Percentiles rank a stretch among this genome's conserved stretches.
Conservation (phyloP, 164 flowering plant species). For the Aristolochia fimbriata region DNA sequence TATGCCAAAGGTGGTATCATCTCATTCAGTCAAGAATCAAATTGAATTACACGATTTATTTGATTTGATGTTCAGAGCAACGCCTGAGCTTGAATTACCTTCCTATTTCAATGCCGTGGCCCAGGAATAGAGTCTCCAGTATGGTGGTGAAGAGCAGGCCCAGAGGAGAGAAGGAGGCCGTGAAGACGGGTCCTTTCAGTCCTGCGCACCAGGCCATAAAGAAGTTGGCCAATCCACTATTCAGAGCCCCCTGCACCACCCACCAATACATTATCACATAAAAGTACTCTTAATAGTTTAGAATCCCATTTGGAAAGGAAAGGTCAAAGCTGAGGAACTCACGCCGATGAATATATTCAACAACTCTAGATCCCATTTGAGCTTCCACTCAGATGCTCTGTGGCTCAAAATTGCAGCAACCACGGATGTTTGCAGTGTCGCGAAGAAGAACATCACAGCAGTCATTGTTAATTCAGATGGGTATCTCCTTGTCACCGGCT, state of each 20-base stretch:
- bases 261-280: not conserved
- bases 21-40: too few species aligned
- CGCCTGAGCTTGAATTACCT: conserved; percentile 1
- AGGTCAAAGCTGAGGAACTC: not conserved
- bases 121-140: conserved; percentile 6
- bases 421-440: conserved; percentile 12
- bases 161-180: conserved; percentile 7
- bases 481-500: conserved; percentile 14
- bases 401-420: conserved; percentile 10
- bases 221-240: conserved; percentile 7
- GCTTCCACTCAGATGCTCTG: conserved; percentile 11
- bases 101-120: not conserved
- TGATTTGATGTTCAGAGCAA: not conserved
- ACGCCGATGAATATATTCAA: conserved; percentile 14
- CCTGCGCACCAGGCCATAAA: conserved; percentile 7
- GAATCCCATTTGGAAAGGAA: too few species aligned
- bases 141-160: conserved; percentile 4
- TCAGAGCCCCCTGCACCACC: conserved; percentile 5
- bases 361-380: conserved; percentile 17
- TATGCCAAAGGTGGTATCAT: too few species aligned
- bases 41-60: not conserved
- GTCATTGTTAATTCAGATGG: conserved; percentile 18
- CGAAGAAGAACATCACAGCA: conserved; percentile 17
- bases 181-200: conserved; percentile 8
- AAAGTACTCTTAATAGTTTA: not conserved